Evolutionary conservation across 176 grass and related monocot genomes (phyloP), one percentile per base, ranked within the genome.

Genomic region (Musa troglodytarum): DNA sequence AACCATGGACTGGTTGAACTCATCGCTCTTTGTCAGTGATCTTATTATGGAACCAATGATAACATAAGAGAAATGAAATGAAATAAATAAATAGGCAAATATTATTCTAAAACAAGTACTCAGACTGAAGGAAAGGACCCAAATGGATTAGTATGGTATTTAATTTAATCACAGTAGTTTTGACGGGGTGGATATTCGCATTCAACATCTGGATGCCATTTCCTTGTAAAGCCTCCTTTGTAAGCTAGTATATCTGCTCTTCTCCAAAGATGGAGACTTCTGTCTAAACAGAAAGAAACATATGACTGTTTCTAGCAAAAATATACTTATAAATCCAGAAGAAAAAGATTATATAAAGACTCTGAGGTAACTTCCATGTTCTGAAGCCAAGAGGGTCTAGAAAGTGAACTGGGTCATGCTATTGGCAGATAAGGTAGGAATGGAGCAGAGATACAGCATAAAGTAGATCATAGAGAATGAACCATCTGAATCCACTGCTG

Each of bases 181-280:
- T 79, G 73, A 77, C 1, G 86, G 51, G 87, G 81, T 73, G 82
- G 85, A 87, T 86, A 92, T 50, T 88, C 89, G 78, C 23, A 73
- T 96, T 92, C 82, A 92, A 79, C n/a, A n/a, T n/a, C n/a, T n/a
- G n/a, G n/a, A n/a, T n/a, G n/a, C n/a, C n/a, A 81, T 87, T 96
- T 76, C 92, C 92, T 53, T 96, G 89, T 51, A 96, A 77, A 69
- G 93, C n/a, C n/a, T n/a, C 93, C 52, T 82, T 71, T 90, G 93
- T 87, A 84, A 96, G 85, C n/a, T n/a, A n/a, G n/a, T n/a, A n/a
- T n/a, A n/a, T n/a, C 68, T 92, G 87, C 80, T 96, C 93, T 96
- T 87, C 79, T 96, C 92, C 73, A n/a, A n/a, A 89, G 78, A 76
- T 77, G n/a, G 74, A 80, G 86, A 81, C 21, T 50, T n/a, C n/a